Evolutionary conservation across 75 land plant genomes (phyloP).

Genomic region (Pinus tabuliformis): DNA sequence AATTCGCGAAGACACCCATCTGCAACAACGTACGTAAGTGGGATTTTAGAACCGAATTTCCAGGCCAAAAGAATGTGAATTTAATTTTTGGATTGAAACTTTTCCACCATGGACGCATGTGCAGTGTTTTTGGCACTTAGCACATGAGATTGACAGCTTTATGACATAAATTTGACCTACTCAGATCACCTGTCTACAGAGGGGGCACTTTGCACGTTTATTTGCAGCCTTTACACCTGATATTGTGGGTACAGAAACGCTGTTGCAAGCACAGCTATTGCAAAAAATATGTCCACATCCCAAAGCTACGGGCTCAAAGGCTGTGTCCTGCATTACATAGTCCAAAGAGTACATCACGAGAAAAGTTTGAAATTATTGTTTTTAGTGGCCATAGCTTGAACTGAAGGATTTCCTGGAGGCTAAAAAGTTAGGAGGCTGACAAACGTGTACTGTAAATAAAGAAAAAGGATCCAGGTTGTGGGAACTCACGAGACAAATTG

Average conservation of each 20-base stretch:
- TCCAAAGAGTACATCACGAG: not conserved
- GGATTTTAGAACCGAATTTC: no score
- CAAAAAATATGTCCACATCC: conserved; percentile 89
- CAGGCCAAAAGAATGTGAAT: no score
- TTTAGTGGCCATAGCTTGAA: no score
- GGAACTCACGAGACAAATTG: conserved; percentile 2
- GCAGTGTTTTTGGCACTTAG: no score
- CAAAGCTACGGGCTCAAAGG: conserved; percentile 65
- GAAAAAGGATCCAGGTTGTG: not conserved
- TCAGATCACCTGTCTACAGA: conserved; percentile 66
- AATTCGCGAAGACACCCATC: conserved; percentile 61
- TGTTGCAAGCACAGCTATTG: conserved; percentile 66
- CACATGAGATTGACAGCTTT: no score
- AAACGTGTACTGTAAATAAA: not conserved
- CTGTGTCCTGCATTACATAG: conserved; percentile 35
- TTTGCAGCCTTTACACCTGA: conserved; percentile 60
- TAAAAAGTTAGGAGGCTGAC: not conserved
- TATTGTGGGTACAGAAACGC: conserved; percentile 55
- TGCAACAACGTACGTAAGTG: conserved; percentile 11
- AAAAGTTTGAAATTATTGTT: no score
- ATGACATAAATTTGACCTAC: no score
- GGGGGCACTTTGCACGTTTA: conserved; percentile 57
- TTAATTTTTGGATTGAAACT: no score
- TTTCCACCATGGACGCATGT: no score
- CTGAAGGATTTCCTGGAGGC: not conserved